Evolutionary conservation across 257 asterid genomes (phyloP).

Genomic region (Rhazya stricta): DNA sequence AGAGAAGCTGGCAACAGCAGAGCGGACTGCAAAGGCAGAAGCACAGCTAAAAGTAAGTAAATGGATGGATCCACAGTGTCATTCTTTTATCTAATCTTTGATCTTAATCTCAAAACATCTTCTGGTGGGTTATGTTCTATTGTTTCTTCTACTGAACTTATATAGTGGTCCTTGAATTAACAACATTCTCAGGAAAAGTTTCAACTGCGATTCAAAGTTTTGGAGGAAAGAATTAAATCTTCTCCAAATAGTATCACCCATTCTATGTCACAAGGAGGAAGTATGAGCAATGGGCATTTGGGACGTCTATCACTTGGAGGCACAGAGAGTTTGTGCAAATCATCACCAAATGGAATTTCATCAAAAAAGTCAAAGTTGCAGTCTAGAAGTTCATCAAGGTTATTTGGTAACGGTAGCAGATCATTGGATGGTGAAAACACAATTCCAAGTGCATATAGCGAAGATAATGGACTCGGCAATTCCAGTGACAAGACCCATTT

Average conservation of each 20-base stretch:
- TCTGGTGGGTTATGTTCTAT: not conserved
- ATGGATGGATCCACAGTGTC: not conserved
- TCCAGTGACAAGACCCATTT: constrained; percentile 31
- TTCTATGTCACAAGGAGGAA: constrained; percentile 42
- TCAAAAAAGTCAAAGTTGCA: constrained; percentile 37
- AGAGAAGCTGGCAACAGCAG: constrained; percentile 72
- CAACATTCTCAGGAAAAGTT: constrained; percentile 63
- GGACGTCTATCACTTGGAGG: constrained; percentile 69
- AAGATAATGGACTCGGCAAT: constrained; percentile 24
- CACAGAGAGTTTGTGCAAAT: constrained; percentile 41
- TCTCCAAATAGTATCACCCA: constrained; percentile 40
- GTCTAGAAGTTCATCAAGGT: constrained; percentile 34
- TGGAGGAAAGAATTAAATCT: constrained; percentile 72
- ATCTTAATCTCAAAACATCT: not conserved
- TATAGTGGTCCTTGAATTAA: constrained; percentile 17
- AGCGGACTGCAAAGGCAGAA: constrained; percentile 82
- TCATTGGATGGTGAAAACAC: constrained; percentile 32
- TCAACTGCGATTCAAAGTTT: constrained; percentile 74
- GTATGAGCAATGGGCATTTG: constrained; percentile 42
- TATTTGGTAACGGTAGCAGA: constrained; percentile 39
- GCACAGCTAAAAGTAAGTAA: constrained; percentile 67
- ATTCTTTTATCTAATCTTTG: not conserved
- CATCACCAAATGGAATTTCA: constrained; percentile 44
- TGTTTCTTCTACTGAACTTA: constrained; percentile 12
- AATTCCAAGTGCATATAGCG: constrained; percentile 22